A percentile compares a stretch with the other conserved stretches of the same genome.
Conservation (phyloP, 2,329 filamentous ascomycete species). For the Colletotrichum aenigma region DNA sequence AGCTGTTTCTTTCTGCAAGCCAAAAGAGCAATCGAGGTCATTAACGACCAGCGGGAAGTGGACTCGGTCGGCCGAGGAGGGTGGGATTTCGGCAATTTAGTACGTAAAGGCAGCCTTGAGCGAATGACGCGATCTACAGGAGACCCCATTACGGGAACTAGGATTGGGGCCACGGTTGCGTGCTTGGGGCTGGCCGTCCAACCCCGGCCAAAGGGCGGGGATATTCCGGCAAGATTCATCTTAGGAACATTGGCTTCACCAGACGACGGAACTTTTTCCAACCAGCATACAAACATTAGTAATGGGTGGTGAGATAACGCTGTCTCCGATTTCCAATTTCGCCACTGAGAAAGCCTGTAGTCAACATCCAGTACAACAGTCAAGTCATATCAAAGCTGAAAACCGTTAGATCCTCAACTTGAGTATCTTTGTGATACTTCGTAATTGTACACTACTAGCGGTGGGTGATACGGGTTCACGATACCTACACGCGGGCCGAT, state of each 20-base stretch:
- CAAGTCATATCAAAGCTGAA: not conserved
- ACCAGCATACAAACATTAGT: not conserved
- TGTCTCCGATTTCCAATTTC: not conserved
- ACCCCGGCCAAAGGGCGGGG: not conserved
- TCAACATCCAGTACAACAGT: not conserved
- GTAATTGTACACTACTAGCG: not conserved
- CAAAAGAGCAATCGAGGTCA: not conserved
- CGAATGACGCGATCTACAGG: not conserved
- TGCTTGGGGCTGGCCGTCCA: not conserved
- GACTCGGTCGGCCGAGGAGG: not conserved
- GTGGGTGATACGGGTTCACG: not conserved
- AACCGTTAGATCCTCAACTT: not conserved
- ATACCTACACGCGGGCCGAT: not conserved
- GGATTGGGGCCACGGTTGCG: not conserved
- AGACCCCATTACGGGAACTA: not conserved
- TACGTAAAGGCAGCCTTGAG: not conserved
- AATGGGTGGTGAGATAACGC: not conserved
- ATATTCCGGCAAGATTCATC: not conserved
- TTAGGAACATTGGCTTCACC: not conserved
- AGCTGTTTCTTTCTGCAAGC: not conserved
- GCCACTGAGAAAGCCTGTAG: not conserved
- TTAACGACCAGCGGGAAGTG: not conserved
- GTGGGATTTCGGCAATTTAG: not conserved
- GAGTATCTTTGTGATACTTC: not conserved
- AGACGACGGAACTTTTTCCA: not conserved